Evolutionary conservation across 2,329 filamentous ascomycete species (phyloP), one percentile per base, ranked within the genome.

Genomic region (Zymoseptoria ardabiliae): DNA sequence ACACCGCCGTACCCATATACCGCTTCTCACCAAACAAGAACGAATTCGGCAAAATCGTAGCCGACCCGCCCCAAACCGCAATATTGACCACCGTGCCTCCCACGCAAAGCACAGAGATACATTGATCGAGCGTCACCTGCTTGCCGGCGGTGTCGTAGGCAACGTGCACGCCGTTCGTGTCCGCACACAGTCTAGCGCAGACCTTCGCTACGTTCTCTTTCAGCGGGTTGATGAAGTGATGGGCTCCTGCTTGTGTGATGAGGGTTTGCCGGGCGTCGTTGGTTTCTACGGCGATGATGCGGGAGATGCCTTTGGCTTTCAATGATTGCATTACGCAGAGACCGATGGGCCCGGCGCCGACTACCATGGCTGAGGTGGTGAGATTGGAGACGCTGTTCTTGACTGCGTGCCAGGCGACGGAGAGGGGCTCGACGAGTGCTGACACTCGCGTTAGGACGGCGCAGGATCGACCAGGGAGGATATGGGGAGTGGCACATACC

Each of bases 31-130:
- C 54, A 22, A 60, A 57, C 6, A 60, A 21, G 28, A 60, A 53
- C 9, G 51, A 54, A 41, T 57, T 60, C 58, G 54, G 53, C 54
- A 59, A 23, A 19, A 58, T 58, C 23, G 35, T 55, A 4, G 57
- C 51, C 19, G 19, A 5, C n/a, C 49, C 58, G n/a, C 57, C 59
- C 59, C 61, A 59, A 3, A 58, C 49, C 11, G 61, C 61, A 25
- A 61, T 57, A 30, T 61, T 63, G 9, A 61, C 59, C 9, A 61
- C 56, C 11, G 59, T 61, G 6, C 59, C 59, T 10, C 56, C 53
- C 13, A 23, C 22, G 17, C 50, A 51, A 5, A 51, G 20, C 20
- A 23, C 50, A 19, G 50, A 21, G 17, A 51, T 51, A 19, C 50
- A 51, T 11, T 51, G 50, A 7, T 51, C 50, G 19, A 51, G 7